Evolutionary conservation across 2,329 filamentous ascomycete species (phyloP).

Genomic region (Sclerotinia glacialis): DNA sequence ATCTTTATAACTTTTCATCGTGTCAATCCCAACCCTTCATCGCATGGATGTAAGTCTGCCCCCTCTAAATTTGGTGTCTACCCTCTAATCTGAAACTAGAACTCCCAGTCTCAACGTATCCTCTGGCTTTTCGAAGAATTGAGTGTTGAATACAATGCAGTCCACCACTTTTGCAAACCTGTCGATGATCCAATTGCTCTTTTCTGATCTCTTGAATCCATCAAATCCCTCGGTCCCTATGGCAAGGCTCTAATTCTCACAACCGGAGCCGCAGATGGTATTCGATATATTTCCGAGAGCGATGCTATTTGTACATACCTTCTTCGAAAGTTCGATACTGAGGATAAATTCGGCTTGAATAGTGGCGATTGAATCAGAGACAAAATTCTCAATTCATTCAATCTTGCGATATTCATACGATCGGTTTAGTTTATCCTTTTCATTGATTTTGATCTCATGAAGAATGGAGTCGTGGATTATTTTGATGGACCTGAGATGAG

Average conservation of each 20-base stretch:
- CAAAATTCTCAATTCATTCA: conserved; percentile 34
- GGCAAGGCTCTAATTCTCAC: conserved; percentile 77
- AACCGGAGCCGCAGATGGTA: conserved; percentile 33
- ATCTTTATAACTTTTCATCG: neutral
- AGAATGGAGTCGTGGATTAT: conserved; percentile 17
- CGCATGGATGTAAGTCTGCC: conserved; percentile 30
- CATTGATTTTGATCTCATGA: conserved; percentile 28
- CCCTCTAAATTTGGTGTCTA: neutral
- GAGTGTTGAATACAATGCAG: conserved; percentile 71
- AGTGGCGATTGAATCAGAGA: conserved; percentile 38
- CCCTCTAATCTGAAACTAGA: conserved; percentile 42
- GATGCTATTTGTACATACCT: conserved; percentile 38
- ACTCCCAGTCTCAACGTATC: conserved; percentile 64
- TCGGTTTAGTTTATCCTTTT: conserved; percentile 29
- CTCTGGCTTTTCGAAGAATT: conserved; percentile 68
- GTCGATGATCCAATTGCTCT: conserved; percentile 45
- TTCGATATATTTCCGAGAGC: conserved; percentile 34
- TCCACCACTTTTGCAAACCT: conserved; percentile 64
- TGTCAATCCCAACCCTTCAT: conserved; percentile 30
- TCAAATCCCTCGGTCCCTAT: conserved; percentile 70
- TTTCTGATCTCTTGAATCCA: conserved; percentile 63
- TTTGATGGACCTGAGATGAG: conserved; percentile 26
- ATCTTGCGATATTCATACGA: conserved; percentile 28
- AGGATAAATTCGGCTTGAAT: conserved; percentile 34
- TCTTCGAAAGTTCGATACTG: conserved; percentile 39